Evolutionary conservation across 768 basidiomycete genomes (phyloP).

Genomic region (Serendipita sp.): DNA sequence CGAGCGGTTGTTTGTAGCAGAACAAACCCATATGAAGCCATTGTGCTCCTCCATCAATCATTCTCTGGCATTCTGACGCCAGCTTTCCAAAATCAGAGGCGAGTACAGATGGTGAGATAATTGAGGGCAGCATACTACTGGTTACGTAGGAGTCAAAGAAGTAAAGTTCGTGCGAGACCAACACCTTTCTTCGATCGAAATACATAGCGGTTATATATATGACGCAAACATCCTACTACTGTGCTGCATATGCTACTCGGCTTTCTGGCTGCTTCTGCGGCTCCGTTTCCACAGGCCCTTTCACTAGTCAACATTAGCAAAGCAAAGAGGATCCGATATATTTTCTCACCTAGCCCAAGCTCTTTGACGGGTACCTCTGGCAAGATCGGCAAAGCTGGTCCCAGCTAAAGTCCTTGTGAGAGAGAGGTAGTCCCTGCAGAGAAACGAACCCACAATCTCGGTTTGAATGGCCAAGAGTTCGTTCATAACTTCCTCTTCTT

Average conservation of each 20-base stretch:
- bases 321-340: background rate
- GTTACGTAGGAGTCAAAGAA: background rate
- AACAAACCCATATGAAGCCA: slow-evolving; percentile 93
- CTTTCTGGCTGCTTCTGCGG: background rate
- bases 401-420: background rate
- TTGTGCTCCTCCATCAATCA: slow-evolving; percentile 89
- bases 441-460: slow-evolving; percentile 33
- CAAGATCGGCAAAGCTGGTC: background rate
- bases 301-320: background rate
- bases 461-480: slow-evolving; percentile 60
- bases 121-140: slow-evolving; percentile 57
- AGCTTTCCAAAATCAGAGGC: slow-evolving; percentile 95
- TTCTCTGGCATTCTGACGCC: slow-evolving; percentile 86
- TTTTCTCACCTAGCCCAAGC: background rate
- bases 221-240: background rate
- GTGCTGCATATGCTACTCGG: background rate
- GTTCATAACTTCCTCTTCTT: slow-evolving; percentile 83
- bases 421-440: background rate
- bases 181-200: background rate
- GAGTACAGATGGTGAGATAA: slow-evolving; percentile 93
- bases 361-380: background rate
- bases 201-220: background rate
- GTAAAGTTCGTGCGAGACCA: background rate
- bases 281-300: no score
- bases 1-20: background rate